Evolutionary conservation across 225 moss, liverwort and hornwort genomes (phyloP).

Genomic region (Polytrichum commune): DNA sequence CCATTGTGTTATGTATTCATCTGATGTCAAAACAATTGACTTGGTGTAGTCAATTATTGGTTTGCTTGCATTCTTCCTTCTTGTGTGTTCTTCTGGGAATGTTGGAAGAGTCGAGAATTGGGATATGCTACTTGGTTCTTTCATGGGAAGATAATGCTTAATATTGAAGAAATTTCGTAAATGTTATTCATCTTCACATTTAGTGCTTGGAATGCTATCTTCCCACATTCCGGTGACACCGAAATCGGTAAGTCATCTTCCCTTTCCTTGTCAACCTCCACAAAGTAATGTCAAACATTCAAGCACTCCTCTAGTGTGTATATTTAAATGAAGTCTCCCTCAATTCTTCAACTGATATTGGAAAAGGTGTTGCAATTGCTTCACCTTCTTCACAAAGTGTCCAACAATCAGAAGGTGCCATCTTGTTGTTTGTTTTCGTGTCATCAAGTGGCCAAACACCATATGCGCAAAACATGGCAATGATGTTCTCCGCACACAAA

Average conservation of each 20-base stretch:
- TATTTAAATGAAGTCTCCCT: neutral
- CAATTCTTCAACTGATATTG: too few relatives aligned
- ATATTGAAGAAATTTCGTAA: neutral
- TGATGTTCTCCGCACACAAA: neutral
- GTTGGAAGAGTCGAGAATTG: neutral
- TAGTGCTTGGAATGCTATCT: neutral
- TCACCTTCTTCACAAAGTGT: neutral
- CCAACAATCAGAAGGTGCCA: neutral
- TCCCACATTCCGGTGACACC: neutral
- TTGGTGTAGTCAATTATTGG: neutral
- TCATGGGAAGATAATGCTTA: too few relatives aligned
- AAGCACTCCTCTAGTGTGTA: neutral
- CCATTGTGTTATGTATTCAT: neutral
- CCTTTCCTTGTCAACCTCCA: neutral
- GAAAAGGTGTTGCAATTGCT: neutral
- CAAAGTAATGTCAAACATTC: neutral
- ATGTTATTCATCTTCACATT: neutral
- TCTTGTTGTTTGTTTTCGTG: too few relatives aligned
- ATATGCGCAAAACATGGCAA: accelerated
- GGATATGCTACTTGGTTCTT: neutral
- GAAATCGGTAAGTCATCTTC: neutral
- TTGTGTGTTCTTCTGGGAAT: neutral
- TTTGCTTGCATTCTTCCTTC: neutral
- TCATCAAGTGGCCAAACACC: neutral
- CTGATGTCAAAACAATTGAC: neutral